Evolutionary conservation across 129 eudicot genomes (phyloP), one percentile per base, ranked within the genome.

Genomic region (Flaveria bidentis): DNA sequence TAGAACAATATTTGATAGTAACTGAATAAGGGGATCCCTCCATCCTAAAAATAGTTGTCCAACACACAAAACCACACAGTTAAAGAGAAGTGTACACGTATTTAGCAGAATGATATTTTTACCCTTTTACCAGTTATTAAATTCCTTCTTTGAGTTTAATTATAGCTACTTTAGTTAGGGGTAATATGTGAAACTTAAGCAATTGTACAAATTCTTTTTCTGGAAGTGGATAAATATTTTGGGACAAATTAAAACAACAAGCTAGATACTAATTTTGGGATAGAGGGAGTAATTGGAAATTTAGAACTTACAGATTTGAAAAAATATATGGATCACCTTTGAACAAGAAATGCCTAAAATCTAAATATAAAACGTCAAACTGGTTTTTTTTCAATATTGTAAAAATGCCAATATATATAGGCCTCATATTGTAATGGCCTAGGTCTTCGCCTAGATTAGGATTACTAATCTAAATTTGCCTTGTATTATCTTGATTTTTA

Each of bases 11-110:
- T 47, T 30, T 50, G 39, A 65, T n/a, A 12, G 71, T 20, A 58
- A 30, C 52, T 76, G 39, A 67, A 17, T 33, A 28, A 47, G 33
- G 56, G 67, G 52, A 76, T 66, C 67, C 42, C n/a, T 23, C 66
- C 18, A 23, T 57, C 33, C n/a, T 20, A 30, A 67, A 42, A 67
- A 22, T 11, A 10, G 28, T 61, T 61, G 17, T 12, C 6, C 67
- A 25, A 26, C 4, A 60, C 15, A 23, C 39, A 23, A 58, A 58
- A 11, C 65, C 16, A 58, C 16, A 23, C 3, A 22, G 65, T 17
- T 58, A 22, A 23, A 58, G 65, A 58, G 23, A 23, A 58, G 1
- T 39, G 0, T 58, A 22, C 3, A 10, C 0, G 11, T 58, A 9
- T 25, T 23, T 10, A 56, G 30, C 63, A 56, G 63, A 56, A 20